Evolutionary conservation across 2,329 filamentous ascomycete species (phyloP).

Genomic region (Epichloe bromicola): DNA sequence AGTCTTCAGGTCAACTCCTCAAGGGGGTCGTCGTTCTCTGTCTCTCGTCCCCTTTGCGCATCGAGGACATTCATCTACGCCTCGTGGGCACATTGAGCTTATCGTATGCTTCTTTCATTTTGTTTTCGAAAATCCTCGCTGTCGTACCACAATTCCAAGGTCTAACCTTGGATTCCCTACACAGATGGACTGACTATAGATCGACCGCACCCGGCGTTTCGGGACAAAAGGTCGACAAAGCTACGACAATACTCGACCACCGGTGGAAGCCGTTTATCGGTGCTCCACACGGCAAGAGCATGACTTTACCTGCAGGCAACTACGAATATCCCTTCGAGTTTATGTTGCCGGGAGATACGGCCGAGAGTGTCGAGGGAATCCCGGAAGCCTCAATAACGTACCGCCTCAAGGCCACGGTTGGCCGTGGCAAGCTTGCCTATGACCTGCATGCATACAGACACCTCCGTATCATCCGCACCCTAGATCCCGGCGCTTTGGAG

Average conservation of each 20-base stretch:
- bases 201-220: slow-evolving; percentile 45
- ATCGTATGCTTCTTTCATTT: slow-evolving; percentile 35
- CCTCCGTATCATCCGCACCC: slow-evolving; percentile 62
- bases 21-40: slow-evolving; percentile 65
- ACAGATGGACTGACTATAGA: slow-evolving; percentile 38
- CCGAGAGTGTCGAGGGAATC: slow-evolving; percentile 86
- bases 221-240: slow-evolving; percentile 46
- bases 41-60: slow-evolving; percentile 51
- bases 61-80: slow-evolving; percentile 61
- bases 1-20: slow-evolving; percentile 62
- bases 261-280: slow-evolving; percentile 55
- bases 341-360: slow-evolving; percentile 54
- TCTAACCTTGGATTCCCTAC: slow-evolving; percentile 6
- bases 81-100: slow-evolving; percentile 54
- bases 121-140: background rate
- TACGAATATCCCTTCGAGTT: slow-evolving; percentile 76
- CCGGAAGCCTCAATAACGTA: slow-evolving; percentile 80
- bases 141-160: background rate
- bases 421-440: slow-evolving; percentile 75
- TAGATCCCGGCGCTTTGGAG: slow-evolving; percentile 64
- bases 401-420: slow-evolving; percentile 79
- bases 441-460: slow-evolving; percentile 72
- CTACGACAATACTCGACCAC: slow-evolving; percentile 50
- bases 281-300: slow-evolving; percentile 36
- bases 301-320: slow-evolving; percentile 56